A percentile compares a stretch with the other conserved stretches of the same genome.
phyloP scores from a whole-genome alignment of 2,329 filamentous ascomycete genomes.

The Paecilomyces variotii region DNA sequence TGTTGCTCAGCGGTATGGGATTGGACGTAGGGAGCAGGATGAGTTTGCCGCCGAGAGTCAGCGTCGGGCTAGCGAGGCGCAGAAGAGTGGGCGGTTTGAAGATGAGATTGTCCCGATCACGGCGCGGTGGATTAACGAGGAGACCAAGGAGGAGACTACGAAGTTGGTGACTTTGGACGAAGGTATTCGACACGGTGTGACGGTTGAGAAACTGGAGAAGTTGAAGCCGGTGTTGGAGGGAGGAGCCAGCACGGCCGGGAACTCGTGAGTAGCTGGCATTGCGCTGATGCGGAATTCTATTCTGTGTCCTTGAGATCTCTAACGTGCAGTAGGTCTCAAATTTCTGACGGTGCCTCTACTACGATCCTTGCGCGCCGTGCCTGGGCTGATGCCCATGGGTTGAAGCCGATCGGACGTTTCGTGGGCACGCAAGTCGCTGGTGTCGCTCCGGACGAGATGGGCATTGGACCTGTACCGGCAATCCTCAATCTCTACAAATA shows the following conservation, averaged over 20 bases:
- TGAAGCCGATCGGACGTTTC: slow-evolving; percentile 86
- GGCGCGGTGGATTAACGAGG: slow-evolving; percentile 65
- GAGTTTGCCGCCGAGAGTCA: slow-evolving; percentile 76
- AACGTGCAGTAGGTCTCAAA: slow-evolving; percentile 14
- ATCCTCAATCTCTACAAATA: slow-evolving; percentile 70
- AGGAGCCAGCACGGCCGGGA: slow-evolving; percentile 70
- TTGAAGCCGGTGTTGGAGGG: slow-evolving; percentile 80
- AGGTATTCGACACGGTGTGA: slow-evolving; percentile 80
- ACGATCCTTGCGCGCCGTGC: slow-evolving; percentile 86
- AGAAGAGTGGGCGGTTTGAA: slow-evolving; percentile 76
- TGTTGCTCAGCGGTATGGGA: slow-evolving; percentile 77
- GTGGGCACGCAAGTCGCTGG: slow-evolving; percentile 81
- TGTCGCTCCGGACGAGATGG: slow-evolving; percentile 87
- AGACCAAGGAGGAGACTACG: slow-evolving; percentile 66
- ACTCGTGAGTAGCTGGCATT: slow-evolving; percentile 11
- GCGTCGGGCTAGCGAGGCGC: slow-evolving; percentile 71
- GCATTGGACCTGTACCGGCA: slow-evolving; percentile 55
- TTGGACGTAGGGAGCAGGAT: slow-evolving; percentile 70
- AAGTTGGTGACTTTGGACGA: slow-evolving; percentile 55
- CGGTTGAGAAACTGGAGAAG: slow-evolving; percentile 67
- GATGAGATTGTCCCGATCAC: slow-evolving; percentile 88
- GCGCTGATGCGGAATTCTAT: not conserved
- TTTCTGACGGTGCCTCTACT: slow-evolving; percentile 55
- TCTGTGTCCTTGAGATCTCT: not conserved
- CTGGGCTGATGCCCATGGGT: slow-evolving; percentile 69